Base-by-base conservation (phyloP, 2,329 filamentous ascomycete species). In the Sporothrix brunneoviolacea region DNA sequence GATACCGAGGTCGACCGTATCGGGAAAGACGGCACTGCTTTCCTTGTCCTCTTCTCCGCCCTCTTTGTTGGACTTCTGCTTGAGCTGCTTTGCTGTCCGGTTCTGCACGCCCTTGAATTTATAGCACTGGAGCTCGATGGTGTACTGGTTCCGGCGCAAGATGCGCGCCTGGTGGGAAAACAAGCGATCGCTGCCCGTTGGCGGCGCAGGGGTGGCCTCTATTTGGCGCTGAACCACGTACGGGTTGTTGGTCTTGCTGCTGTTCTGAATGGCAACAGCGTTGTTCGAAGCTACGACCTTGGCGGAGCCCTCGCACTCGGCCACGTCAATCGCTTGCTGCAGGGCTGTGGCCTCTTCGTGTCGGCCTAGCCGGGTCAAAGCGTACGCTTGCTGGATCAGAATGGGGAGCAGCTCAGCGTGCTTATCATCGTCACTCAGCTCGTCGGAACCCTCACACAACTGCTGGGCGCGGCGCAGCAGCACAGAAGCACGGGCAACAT, bases 361-460 rank as follows among this genome's bases (percentile, higher is more conserved):
- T 59, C 83, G 83, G 16, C 85, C 86, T 54, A 86, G 65, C 56
- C 77, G 80, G 2, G 78, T 76, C 51, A 86, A 74, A 2, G 88
- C 83, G 59, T 85, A 91, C 22, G 86, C 77, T 60, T 88, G 83
- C 65, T 93, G 88, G 21, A 88, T 77, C 28, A 83, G 73, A 52
- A 94, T 90, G 9, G 88, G 85, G 27, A 87, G 70, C 56, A 90
- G 68, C 66, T 94, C 88, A 0, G 78, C 75, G 63, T 79, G 75
- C 70, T 87, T 90, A 57, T 93, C 88, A 47, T 85, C 83, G 5
- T 87, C 81, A 16, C 72, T 76, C 53, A 91, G 68, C 53, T 91
- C 87, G 45, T 90, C 85, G 12, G 85, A 76, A 4, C 78, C 78
- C 62, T 86, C 81, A 62, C 88, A 93, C 18, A 91, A 70, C 57